Evolutionary conservation across 768 basidiomycete species (phyloP).

Genomic region (Butyriboletus loyo): DNA sequence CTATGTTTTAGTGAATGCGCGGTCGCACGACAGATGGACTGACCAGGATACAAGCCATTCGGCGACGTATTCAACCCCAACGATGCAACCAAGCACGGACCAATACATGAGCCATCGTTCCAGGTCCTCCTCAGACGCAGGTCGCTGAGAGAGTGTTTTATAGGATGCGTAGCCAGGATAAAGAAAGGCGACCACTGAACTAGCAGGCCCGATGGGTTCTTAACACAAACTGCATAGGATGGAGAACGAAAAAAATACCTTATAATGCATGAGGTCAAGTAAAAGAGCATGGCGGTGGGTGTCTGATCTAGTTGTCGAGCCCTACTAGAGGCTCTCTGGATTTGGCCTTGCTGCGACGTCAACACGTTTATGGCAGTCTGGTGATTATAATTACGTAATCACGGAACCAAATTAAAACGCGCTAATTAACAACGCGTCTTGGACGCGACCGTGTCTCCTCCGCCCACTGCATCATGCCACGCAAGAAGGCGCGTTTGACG

Average conservation of each 20-base stretch:
- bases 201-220: conserved; percentile 23
- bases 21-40: conserved; percentile 26
- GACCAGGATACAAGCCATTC: conserved; percentile 90
- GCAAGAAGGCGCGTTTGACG: conserved; percentile 17
- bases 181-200: conserved; percentile 74
- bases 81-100: conserved; percentile 82
- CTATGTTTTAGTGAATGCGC: conserved; percentile 7
- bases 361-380: conserved; percentile 11
- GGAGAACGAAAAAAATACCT: conserved; percentile 28
- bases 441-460: conserved; percentile 17
- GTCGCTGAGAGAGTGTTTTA: conserved; percentile 86
- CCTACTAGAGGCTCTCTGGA: neutral
- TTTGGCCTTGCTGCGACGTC: neutral
- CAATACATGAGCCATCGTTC: conserved; percentile 98
- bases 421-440: conserved; percentile 29
- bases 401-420: conserved; percentile 9
- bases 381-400: conserved; percentile 25
- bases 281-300: conserved; percentile 37
- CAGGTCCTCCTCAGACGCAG: conserved; percentile 77
- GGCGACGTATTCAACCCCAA: conserved; percentile 77
- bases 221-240: conserved; percentile 28
- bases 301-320: conserved; percentile 3
- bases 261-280: conserved; percentile 39
- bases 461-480: conserved; percentile 22
- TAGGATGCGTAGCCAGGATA: conserved; percentile 97